Conservation (phyloP, 1,284 basidiomycete genomes). For the Sanghuangporus sanghuang region DNA sequence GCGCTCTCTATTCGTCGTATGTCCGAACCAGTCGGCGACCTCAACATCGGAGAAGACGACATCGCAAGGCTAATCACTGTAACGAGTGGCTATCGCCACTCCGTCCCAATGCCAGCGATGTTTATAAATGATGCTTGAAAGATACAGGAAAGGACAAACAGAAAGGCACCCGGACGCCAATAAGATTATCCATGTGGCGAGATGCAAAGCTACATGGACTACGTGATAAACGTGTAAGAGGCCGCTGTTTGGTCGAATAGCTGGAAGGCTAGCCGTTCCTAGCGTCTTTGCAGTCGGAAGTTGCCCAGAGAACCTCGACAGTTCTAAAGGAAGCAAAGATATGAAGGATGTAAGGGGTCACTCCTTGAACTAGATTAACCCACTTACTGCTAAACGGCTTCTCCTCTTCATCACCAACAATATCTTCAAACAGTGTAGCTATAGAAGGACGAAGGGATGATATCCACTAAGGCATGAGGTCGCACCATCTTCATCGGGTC, state of each 20-base stretch:
- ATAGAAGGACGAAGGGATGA: no score
- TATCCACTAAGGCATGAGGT: no score
- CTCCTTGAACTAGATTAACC: no score
- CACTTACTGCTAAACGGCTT: no score
- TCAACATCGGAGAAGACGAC: background rate
- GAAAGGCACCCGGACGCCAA: background rate
- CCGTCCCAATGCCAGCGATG: background rate
- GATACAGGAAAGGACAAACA: background rate
- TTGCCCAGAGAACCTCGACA: no score
- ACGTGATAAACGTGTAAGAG: background rate
- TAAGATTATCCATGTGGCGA: background rate
- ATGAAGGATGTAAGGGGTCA: no score
- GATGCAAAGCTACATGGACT: background rate
- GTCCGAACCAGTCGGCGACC: background rate
- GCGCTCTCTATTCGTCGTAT: conserved; percentile 1
- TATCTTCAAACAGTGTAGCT: no score
- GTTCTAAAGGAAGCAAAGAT: no score
- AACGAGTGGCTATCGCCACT: background rate
- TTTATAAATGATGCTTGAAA: background rate
- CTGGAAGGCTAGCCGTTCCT: background rate
- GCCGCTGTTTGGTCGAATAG: background rate
- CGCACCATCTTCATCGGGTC: no score
- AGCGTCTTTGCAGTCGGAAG: background rate
- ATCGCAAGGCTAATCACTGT: background rate
- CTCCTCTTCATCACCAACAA: no score